phyloP scores from a whole-genome alignment of 164 flowering plant genomes.

The Nymphaea thermarum region DNA sequence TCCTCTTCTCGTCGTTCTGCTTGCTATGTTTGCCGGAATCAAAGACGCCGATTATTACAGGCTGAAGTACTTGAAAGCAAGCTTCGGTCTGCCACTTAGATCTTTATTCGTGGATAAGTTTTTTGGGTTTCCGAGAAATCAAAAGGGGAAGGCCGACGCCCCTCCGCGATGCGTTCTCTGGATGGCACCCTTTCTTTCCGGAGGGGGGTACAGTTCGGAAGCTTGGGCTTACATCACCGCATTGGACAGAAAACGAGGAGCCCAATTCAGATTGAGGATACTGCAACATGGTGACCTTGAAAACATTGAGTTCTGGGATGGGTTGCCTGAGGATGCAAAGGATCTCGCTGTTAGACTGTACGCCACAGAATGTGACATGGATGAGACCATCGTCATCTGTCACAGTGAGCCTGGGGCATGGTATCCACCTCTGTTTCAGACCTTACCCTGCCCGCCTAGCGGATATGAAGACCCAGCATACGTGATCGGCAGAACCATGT shows the following conservation, averaged over 20 bases:
- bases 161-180: constrained; percentile 26
- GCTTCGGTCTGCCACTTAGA: constrained; percentile 12
- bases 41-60: constrained; percentile 6
- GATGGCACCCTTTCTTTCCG: constrained; percentile 85
- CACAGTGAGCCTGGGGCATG: constrained; percentile 92
- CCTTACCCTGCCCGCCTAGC: constrained; percentile 60
- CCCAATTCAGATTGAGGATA: constrained; percentile 37
- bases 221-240: constrained; percentile 74
- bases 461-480: constrained; percentile 30
- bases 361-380: constrained; percentile 15
- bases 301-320: constrained; percentile 56
- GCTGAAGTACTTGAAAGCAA: constrained; percentile 8
- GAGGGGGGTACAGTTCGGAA: constrained; percentile 86
- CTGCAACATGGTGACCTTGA: constrained; percentile 60
- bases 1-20: constrained; percentile 9
- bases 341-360: constrained; percentile 40
- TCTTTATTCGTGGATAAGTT: constrained; percentile 11
- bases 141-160: constrained; percentile 2
- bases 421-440: constrained; percentile 64
- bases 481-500: constrained; percentile 76
- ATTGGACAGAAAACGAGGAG: constrained; percentile 17
- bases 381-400: constrained; percentile 57
- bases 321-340: constrained; percentile 32
- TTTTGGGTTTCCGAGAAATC: constrained; percentile 9
- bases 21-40: constrained; percentile 8